phyloP scores from a whole-genome alignment of 208 protist genomes.

The Acanthamoeba rhysodes region DNA sequence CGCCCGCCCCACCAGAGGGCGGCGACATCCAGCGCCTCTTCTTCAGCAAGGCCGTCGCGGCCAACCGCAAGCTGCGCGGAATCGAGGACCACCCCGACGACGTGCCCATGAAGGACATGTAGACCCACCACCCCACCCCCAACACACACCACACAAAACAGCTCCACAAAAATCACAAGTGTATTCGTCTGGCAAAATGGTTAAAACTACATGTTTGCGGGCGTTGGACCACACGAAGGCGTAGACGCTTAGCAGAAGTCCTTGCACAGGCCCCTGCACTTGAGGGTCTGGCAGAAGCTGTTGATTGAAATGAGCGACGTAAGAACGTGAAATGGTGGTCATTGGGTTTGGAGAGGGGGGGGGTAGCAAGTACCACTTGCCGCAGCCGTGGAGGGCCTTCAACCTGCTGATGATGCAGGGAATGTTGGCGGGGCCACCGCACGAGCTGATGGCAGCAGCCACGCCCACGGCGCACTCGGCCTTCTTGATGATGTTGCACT shows the following conservation, averaged over 20 bases:
- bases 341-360: not conserved
- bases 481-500: conserved; percentile 34
- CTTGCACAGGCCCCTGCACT: conserved; percentile 3
- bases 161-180: too few relatives aligned
- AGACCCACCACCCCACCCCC: not conserved
- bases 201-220: too few relatives aligned
- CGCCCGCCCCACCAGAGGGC: not conserved
- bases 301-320: not conserved
- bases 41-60: not conserved
- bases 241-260: not conserved
- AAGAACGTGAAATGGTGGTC: too few relatives aligned
- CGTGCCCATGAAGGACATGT: not conserved
- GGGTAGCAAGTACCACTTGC: not conserved
- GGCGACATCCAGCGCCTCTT: conserved; percentile 17
- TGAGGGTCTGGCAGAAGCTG: not conserved
- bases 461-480: not conserved
- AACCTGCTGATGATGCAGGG: conserved; percentile 8
- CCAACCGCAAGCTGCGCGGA: not conserved
- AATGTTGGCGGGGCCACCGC: not conserved
- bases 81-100: not conserved
- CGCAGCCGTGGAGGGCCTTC: not conserved
- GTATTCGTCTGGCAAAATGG: too few relatives aligned
- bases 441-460: not conserved
- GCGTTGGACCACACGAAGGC: too few relatives aligned
- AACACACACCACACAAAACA: too few relatives aligned